phyloP scores from a whole-genome alignment of 78 protist genomes.

The Anaeramoeba ignava region DNA sequence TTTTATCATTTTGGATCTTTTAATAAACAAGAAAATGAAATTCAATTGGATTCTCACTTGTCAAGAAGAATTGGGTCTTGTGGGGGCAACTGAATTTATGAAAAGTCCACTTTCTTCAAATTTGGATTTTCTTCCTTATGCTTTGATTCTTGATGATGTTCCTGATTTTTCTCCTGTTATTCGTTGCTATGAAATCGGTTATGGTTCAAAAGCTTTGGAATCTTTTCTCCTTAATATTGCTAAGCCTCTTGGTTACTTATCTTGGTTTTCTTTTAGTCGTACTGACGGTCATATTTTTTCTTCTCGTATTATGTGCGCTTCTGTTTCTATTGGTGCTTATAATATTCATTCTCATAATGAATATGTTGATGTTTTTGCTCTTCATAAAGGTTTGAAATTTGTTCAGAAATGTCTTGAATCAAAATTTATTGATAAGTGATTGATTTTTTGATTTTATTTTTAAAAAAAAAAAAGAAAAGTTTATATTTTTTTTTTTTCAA shows the following conservation, averaged over 20 bases:
- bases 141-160: neutral
- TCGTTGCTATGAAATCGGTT: neutral
- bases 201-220: too few species aligned
- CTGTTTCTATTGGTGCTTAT: neutral
- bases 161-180: neutral
- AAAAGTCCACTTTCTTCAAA: neutral
- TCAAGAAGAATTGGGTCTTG: neutral
- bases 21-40: neutral
- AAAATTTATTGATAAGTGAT: neutral
- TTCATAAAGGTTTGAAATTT: neutral
- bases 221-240: too few species aligned
- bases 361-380: neutral
- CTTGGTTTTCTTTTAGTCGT: neutral
- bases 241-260: neutral
- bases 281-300: neutral
- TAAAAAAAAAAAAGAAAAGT: too few species aligned
- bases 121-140: neutral
- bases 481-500: too few species aligned
- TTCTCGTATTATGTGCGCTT: too few species aligned
- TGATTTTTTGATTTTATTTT: too few species aligned
- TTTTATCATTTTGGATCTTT: neutral
- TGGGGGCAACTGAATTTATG: neutral
- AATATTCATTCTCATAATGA: neutral
- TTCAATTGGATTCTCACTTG: neutral
- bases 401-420: neutral